phyloP scores from a whole-genome alignment of 306 rosid genomes.

The Cyamopsis tetragonoloba region DNA sequence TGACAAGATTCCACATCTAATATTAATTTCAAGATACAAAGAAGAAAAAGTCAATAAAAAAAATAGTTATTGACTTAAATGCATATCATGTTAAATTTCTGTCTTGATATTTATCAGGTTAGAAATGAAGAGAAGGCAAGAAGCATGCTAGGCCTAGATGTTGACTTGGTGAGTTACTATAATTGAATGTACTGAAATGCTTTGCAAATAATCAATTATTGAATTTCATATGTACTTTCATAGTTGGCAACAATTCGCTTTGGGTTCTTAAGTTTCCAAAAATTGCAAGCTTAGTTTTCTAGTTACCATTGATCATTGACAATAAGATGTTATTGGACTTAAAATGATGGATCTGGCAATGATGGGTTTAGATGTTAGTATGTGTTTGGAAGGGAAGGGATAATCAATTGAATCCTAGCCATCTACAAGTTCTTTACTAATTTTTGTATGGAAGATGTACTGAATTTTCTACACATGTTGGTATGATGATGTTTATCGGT shows the following conservation, averaged over 20 bases:
- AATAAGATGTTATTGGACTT: background rate
- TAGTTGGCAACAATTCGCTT: background rate
- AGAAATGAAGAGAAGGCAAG: conserved; percentile 92
- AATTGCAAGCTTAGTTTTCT: background rate
- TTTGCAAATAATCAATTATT: background rate
- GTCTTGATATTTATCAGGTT: conserved; percentile 48
- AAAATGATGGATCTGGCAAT: background rate
- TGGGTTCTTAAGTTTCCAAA: background rate
- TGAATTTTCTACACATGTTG: background rate
- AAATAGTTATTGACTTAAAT: background rate
- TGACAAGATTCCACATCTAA: background rate
- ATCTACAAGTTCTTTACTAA: background rate
- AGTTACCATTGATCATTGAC: conserved; percentile 1
- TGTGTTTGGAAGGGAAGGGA: conserved; percentile 1
- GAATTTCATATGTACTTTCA: background rate
- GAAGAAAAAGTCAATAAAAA: background rate
- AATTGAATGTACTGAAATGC: background rate
- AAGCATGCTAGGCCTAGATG: conserved; percentile 74
- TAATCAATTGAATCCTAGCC: conserved; percentile 1
- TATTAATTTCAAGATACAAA: background rate
- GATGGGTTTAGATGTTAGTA: background rate
- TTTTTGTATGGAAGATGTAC: background rate
- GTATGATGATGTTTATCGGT: conserved; percentile 9
- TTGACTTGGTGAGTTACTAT: conserved; percentile 74
- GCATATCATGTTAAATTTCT: background rate